Evolutionary conservation across 1,139 yeast species (phyloP).

Genomic region (Hansenula sp.): DNA sequence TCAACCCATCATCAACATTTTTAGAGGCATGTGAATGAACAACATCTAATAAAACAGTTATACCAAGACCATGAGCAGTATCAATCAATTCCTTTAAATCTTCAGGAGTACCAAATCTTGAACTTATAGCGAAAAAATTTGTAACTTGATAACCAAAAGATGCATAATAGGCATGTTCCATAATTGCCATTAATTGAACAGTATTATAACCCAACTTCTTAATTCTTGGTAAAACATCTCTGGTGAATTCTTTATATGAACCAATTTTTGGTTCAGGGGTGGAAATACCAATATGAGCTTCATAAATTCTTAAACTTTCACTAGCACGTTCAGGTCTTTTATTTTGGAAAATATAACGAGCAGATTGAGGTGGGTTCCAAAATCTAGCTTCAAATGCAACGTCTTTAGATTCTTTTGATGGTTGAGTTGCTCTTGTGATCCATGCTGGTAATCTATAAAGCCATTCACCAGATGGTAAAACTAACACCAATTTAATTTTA

Average conservation of each 20-base stretch:
- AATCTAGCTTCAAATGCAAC: constrained; percentile 76
- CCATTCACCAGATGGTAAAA: constrained; percentile 61
- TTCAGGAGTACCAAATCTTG: constrained; percentile 93
- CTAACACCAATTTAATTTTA: constrained; percentile 68
- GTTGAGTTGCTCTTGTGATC: constrained; percentile 79
- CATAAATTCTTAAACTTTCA: constrained; percentile 75
- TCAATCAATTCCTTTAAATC: constrained; percentile 88
- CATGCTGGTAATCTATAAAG: constrained; percentile 88
- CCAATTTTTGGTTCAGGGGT: constrained; percentile 86
- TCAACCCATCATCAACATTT: constrained; percentile 90
- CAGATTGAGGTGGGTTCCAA: constrained; percentile 68
- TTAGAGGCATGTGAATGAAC: constrained; percentile 97
- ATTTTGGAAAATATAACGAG: constrained; percentile 57
- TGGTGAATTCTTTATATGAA: constrained; percentile 78
- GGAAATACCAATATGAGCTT: constrained; percentile 95
- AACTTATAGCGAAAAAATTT: constrained; percentile 83
- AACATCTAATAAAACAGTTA: constrained; percentile 82
- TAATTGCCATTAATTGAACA: constrained; percentile 93
- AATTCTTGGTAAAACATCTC: constrained; percentile 78
- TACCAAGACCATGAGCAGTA: constrained; percentile 86
- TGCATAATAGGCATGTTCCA: constrained; percentile 99
- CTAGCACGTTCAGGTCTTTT: constrained; percentile 47
- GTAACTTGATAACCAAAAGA: constrained; percentile 96
- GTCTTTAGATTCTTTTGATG: constrained; percentile 42
- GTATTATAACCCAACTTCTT: constrained; percentile 85